Percentiles rank a stretch among this genome's conserved stretches.
Evolutionary conservation across 1,139 yeast genomes (phyloP).

Genomic region (Geotrichum siamense): DNA sequence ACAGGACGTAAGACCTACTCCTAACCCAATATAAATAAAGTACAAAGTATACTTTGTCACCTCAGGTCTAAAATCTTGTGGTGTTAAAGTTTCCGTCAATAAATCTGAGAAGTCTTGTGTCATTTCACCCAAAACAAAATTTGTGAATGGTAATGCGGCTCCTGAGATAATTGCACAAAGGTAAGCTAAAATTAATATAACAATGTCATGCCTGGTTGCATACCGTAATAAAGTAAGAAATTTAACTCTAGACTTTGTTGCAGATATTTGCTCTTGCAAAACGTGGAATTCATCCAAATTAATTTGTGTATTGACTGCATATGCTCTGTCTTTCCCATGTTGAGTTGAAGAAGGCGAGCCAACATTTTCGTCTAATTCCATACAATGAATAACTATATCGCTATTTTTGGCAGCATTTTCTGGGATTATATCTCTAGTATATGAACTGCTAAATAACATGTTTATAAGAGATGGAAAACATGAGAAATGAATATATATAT

Average conservation of each 20-base stretch:
- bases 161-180: conserved; percentile 35
- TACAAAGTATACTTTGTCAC: conserved; percentile 34
- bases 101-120: conserved; percentile 35
- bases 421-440: too few relatives aligned
- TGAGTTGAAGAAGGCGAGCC: not conserved
- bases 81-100: conserved; percentile 28
- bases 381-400: conserved; percentile 9
- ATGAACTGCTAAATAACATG: too few relatives aligned
- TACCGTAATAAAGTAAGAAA: conserved; percentile 34
- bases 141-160: conserved; percentile 37
- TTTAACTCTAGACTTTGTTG: conserved; percentile 24
- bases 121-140: conserved; percentile 36
- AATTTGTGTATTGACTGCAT: conserved; percentile 19
- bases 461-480: too few relatives aligned
- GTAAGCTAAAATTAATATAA: conserved; percentile 29
- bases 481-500: too few relatives aligned
- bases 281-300: conserved; percentile 31
- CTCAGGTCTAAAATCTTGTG: conserved; percentile 29
- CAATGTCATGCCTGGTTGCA: conserved; percentile 31
- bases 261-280: conserved; percentile 31
- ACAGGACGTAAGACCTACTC: conserved; percentile 32
- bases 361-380: conserved; percentile 7
- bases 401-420: too few relatives aligned
- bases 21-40: conserved; percentile 38
- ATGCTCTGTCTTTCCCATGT: not conserved